Base-by-base conservation (phyloP, 768 basidiomycete species). In the Suillus plorans region DNA sequence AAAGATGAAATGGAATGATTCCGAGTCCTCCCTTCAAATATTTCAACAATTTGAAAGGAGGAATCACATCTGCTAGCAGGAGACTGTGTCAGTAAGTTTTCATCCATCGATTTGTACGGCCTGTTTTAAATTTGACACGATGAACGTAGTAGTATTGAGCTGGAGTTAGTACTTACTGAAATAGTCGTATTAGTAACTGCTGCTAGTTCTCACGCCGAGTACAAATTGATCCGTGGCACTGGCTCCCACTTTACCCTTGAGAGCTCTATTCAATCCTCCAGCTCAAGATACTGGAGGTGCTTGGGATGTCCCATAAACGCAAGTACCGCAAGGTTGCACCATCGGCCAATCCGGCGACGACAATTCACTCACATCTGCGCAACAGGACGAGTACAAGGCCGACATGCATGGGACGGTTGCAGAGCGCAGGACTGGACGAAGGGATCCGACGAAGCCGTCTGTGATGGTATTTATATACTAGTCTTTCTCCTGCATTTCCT, bases 301-400 rank as follows among this genome's bases (percentile, higher is more conserved):
- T 39, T 37, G 13, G 41, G 22, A 63, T 63, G 62, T 41, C 57
- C 25, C 56, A 55, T 14, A 63, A 63, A 58, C 62, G 62, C 42
- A 63, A 63, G 41, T 63, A 60, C 37, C 22, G 12, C 50, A 58
- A 34, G 20, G 31, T 20, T 37, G 20, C 55, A 37, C 16, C 28
- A 25, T 60, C 14, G 20, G 13, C 25, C 39, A 41, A 37, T 12
- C 4, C 31, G 31, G 31, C 31, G 6, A 31, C 31, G 31, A 31
- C 31, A 6, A 31, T 31, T 31, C 14, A 5, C 41, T 41, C 41
- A 41, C 41, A 5, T 16, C 39, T 14, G 39, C 14, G 39, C 14
- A 41, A 41, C 39, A 1, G 14, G 39, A 41, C 14, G 14, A 41
- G 39, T 16, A 6, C 14, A 41, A 41, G 39, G 39, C 14, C 39